Conservation (phyloP, 441 rosid genomes). For the Omphalea diandra region DNA sequence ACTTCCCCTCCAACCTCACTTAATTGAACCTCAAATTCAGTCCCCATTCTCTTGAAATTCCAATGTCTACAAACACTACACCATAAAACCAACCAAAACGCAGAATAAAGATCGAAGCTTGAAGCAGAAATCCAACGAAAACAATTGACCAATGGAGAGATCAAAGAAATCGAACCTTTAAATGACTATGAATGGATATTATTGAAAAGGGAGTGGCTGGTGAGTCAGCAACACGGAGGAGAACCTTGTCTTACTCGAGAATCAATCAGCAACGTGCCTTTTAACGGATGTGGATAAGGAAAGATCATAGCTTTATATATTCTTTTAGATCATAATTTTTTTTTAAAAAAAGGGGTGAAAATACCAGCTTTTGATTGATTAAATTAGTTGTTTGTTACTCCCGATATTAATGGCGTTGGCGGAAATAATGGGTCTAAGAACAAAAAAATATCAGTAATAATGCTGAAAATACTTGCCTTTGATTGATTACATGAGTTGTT, state of each 20-base stretch:
- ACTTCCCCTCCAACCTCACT: too few relatives aligned
- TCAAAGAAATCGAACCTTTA: constrained; percentile 10
- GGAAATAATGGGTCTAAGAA: background rate
- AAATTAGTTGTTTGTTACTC: too few relatives aligned
- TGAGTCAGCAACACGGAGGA: constrained; percentile 36
- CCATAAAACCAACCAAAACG: constrained; percentile 18
- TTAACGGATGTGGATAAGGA: constrained; percentile 10
- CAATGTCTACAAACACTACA: background rate
- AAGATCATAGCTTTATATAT: too few relatives aligned
- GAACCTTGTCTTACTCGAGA: constrained; percentile 12
- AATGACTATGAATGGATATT: background rate
- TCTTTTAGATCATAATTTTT: too few relatives aligned
- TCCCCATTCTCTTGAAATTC: constrained; percentile 36
- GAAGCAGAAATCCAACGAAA: constrained; percentile 2
- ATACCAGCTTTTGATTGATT: too few relatives aligned
- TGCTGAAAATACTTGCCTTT: too few relatives aligned
- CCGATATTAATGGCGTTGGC: too few relatives aligned
- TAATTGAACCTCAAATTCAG: constrained; percentile 27
- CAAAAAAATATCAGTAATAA: background rate
- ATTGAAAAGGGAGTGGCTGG: background rate
- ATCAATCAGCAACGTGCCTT: background rate
- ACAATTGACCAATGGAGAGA: background rate
- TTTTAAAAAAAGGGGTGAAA: constrained; percentile 25
- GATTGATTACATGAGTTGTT: too few relatives aligned
- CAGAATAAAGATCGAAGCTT: constrained; percentile 3